Evolutionary conservation across 1,284 basidiomycete genomes (phyloP), one percentile per base, ranked within the genome.

Genomic region (Trichosporon asahii): DNA sequence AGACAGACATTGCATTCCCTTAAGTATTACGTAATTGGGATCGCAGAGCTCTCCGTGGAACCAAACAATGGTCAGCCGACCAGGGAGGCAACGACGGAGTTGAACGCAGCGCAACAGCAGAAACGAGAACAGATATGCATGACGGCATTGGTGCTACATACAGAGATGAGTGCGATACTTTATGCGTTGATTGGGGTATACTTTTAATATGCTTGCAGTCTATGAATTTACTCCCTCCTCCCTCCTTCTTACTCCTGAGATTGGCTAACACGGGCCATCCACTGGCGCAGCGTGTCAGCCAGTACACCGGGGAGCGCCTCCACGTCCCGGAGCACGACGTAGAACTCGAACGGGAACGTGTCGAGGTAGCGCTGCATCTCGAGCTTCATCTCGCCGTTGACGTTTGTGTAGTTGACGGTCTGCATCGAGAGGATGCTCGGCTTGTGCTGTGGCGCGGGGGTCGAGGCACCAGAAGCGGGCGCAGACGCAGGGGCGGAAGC

Each of bases 291-390:
- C 1, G 95, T 98, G 57, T 91, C 90, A n/a, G 92, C 88, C 72
- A 99, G 85, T 14, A 98, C 93, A 68, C 94, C 92, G 0, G 97
- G 97, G 57, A 99, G 85, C 4, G 94, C 90, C 82, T 97, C 94
- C 49, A 97, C 94, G 77, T 93, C 89, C 71, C 94, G 87, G 61
- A 99, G 85, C 18, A 99, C 92, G 65, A 98, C 91, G 76, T 95
- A 99, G 82, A 97, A 97, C 84, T 98, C 94, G 85, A 99, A 99
- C 0, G 97, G 97, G 88, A 99, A 99, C 3, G 93, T 91, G 80
- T 98, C 95, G 76, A 98, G 84, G 82, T 98, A 98, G 65, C 93
- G 89, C 77, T 91, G 88, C 86, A 98, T 89, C 79, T 93, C 89
- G 75, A 99, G 85, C 83, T 98, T 92, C 89, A 95, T 90, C 72